Base-by-base conservation (phyloP, 2,329 filamentous ascomycete species). In the Massarina eburnea region DNA sequence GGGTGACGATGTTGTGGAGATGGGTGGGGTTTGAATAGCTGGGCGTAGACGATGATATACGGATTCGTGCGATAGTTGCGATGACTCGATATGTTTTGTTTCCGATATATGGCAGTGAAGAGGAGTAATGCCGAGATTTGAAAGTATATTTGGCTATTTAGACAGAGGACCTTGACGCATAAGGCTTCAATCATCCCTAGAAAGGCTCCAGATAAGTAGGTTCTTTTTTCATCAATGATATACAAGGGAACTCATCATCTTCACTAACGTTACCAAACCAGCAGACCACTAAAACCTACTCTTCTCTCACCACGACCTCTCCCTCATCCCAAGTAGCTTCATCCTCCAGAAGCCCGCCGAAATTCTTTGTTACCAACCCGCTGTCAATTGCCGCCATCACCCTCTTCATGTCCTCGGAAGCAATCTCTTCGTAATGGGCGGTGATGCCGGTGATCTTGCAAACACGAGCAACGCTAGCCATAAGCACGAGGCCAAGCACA, bases 331-430 rank as follows among this genome's bases (percentile, higher is more conserved):
- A 66, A 17, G 67, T 66, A 38, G 67, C 63, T 15, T 52, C 56
- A 7, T 49, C 55, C 8, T 48, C 62, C 26, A 61, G 48, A 44
- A 63, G 45, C 26, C 50, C 41, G 26, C 58, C 63, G 47, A 71
- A 68, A 41, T 63, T 58, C 2, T 57, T 53, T 14, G 55, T 61
- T 59, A 64, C 59, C 20, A 59, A 61, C 29, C 75, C 69, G 38
- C 70, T 65, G 46, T 76, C 74, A 53, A 74, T 75, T 15, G 57
- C 58, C 32, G 45, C 70, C 65, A 78, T 51, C 17, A 74, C 74
- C 36, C 54, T 68, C 55, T 69, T 65, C 41, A 72, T 66, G 45
- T 77, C 72, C 43, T 61, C 56, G 41, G 71, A 65, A 27, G 69
- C 67, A 50, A 73, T 67, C 36, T 73, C 69, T 47, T 75, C 71